Base-by-base conservation (phyloP, 306 rosid genomes). In the Acacia melanoxylon region DNA sequence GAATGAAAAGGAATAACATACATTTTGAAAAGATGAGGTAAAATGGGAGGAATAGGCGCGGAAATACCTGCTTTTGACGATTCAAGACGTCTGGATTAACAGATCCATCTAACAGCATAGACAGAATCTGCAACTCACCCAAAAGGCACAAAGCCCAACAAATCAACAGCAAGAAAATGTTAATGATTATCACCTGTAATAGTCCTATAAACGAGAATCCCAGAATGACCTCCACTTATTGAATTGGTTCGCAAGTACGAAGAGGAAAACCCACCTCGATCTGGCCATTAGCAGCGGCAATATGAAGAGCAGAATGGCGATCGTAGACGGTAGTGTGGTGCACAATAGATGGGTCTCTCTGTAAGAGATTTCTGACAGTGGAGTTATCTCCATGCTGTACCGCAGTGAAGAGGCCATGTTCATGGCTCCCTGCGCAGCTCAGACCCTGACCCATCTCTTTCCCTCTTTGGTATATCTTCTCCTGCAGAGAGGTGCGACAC, bases 231-330 rank as follows among this genome's bases (percentile, higher is more conserved):
- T 82, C 40, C n/a, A 59, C 37, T 56, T 72, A 68, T 5, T 19
- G 20, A 31, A 54, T 63, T 24, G 33, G 70, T 40, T 8, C 29
- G 8, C 0, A 17, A 68, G 15, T 2, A 66, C 74, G 83, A 66
- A 11, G 74, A 5, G 20, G 62, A 25, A 56, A 77, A 80, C 86
- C 74, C 40, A 92, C 97, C 93, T 92, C 94, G 94, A 92, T 92
- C 93, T 93, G 98, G 65, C 99, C 99, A 86, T 93, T 93, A 0
- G 99, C 98, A 75, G 98, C 98, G 9, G 98, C 99, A 48, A 93
- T 87, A 86, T 95, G 99, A 81, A 95, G 96, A 42, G 91, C 84
- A 42, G 97, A 89, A 79, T 95, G 96, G 73, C 93, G 93, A 79
- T 93, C 97, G 80, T 92, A 93, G 75, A 89, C 92, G 81, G 98